phyloP scores from a whole-genome alignment of 805 yeast genomes.

The Cephaloascus albidus region DNA sequence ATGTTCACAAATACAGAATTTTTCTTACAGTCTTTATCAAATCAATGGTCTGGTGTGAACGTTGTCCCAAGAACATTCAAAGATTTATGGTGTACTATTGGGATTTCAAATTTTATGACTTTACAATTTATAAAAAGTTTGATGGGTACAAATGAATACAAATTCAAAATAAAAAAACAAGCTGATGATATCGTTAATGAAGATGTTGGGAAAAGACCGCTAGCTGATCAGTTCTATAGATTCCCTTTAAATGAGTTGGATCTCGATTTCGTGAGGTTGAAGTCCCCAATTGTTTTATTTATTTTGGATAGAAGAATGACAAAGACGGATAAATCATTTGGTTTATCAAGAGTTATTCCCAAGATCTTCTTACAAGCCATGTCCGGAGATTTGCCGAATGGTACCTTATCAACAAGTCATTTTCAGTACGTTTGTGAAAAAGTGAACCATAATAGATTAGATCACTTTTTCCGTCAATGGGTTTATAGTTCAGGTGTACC shows the following conservation, averaged over 20 bases:
- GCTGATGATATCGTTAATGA: slow-evolving; percentile 60
- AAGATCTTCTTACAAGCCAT: slow-evolving; percentile 87
- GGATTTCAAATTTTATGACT: slow-evolving; percentile 79
- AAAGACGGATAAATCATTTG: slow-evolving; percentile 90
- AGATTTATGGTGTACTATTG: slow-evolving; percentile 86
- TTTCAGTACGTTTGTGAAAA: slow-evolving; percentile 93
- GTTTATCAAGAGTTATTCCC: slow-evolving; percentile 84
- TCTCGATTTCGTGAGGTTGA: slow-evolving; percentile 59
- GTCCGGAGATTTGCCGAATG: slow-evolving; percentile 84
- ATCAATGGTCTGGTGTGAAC: slow-evolving; percentile 91
- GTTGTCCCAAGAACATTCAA: slow-evolving; percentile 72
- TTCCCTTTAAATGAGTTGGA: slow-evolving; percentile 59
- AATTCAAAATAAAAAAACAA: slow-evolving; percentile 55
- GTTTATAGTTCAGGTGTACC: slow-evolving; percentile 86
- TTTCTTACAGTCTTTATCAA: slow-evolving; percentile 62
- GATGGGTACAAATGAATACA: slow-evolving; percentile 79
- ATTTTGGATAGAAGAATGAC: slow-evolving; percentile 90
- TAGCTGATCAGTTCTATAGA: slow-evolving; percentile 60
- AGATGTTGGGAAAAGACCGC: slow-evolving; percentile 73
- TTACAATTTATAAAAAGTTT: slow-evolving; percentile 55
- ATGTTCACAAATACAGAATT: slow-evolving; percentile 59
- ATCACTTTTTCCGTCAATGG: slow-evolving; percentile 88
- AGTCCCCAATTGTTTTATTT: slow-evolving; percentile 78
- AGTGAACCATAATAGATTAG: slow-evolving; percentile 80
- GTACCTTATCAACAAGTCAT: slow-evolving; percentile 70